These are phyloP conservation scores for Lojkania enalia DNA, from an alignment of 2,329 filamentous ascomycete species.

Conservation along the genomic window DNA sequence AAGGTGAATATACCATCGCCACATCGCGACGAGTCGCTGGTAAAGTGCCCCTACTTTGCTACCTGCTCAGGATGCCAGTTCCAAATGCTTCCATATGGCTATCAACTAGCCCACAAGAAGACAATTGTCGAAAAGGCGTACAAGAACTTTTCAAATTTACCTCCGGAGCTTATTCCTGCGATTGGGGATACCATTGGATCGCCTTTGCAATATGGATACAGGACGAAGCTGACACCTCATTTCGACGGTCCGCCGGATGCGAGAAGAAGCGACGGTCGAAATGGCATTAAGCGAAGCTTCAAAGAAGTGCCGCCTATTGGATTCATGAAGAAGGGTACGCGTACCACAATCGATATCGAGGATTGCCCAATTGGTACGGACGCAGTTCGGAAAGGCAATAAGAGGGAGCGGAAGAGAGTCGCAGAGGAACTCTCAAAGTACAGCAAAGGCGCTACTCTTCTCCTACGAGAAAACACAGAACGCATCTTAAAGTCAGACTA, in stretches of 20 bases:
- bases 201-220: conserved; percentile 88
- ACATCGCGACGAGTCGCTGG: conserved; percentile 73
- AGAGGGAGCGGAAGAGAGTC: conserved; percentile 76
- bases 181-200: conserved; percentile 86
- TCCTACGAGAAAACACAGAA: conserved; percentile 82
- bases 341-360: conserved; percentile 87
- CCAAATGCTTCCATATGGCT: conserved; percentile 89
- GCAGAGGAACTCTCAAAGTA: conserved; percentile 70
- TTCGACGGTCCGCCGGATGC: conserved; percentile 75
- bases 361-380: conserved; percentile 95
- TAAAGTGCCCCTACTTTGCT: conserved; percentile 84
- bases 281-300: conserved; percentile 61
- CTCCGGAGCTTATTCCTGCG: conserved; percentile 72
- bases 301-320: conserved; percentile 76
- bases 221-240: conserved; percentile 95
- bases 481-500: conserved; percentile 59
- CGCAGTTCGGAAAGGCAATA: conserved; percentile 78
- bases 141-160: conserved; percentile 83
- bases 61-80: conserved; percentile 93
- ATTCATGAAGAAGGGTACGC: conserved; percentile 84
- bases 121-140: conserved; percentile 89
- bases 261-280: conserved; percentile 50
- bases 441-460: conserved; percentile 79
- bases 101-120: conserved; percentile 84
- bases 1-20: conserved; percentile 73